A percentile compares a stretch with the other conserved stretches of the same genome.
These are phyloP conservation scores for Cyamopsis tetragonoloba DNA, from an alignment of 306 rosid genomes.

Conservation along the genomic window DNA sequence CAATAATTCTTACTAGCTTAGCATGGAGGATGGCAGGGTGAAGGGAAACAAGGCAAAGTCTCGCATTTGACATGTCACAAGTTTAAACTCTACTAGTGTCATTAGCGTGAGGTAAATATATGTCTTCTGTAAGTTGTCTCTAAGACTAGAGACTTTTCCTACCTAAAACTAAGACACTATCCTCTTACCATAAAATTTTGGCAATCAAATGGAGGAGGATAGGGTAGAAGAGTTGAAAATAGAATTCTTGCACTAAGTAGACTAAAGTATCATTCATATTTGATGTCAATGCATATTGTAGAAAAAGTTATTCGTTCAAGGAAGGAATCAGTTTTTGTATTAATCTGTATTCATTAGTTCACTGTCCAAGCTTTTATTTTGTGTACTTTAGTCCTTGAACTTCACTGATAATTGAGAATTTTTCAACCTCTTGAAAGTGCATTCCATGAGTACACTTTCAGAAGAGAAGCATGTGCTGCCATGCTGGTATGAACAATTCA, in stretches of 20 bases:
- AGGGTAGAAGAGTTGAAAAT: background rate
- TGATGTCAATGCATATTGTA: background rate
- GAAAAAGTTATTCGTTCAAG: background rate
- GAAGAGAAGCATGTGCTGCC: slow-evolving; percentile 20
- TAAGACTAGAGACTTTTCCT: no score
- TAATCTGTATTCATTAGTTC: background rate
- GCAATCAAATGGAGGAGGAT: no score
- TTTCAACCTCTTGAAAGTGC: background rate
- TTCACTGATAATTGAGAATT: background rate
- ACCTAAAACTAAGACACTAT: no score
- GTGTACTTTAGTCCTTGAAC: background rate
- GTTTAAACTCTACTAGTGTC: no score
- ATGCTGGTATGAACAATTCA: background rate
- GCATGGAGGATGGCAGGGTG: background rate
- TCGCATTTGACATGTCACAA: no score
- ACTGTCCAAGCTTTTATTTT: background rate
- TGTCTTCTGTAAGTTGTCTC: no score
- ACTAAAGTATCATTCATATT: no score
- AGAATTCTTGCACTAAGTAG: background rate
- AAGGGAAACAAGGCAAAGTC: no score
- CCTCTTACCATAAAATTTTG: no score
- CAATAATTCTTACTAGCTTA: background rate
- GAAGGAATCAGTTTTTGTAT: background rate
- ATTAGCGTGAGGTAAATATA: no score
- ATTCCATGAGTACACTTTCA: background rate